Evolutionary conservation across 2,329 filamentous ascomycete species (phyloP).

Genomic region (Colletotrichum liriopes): DNA sequence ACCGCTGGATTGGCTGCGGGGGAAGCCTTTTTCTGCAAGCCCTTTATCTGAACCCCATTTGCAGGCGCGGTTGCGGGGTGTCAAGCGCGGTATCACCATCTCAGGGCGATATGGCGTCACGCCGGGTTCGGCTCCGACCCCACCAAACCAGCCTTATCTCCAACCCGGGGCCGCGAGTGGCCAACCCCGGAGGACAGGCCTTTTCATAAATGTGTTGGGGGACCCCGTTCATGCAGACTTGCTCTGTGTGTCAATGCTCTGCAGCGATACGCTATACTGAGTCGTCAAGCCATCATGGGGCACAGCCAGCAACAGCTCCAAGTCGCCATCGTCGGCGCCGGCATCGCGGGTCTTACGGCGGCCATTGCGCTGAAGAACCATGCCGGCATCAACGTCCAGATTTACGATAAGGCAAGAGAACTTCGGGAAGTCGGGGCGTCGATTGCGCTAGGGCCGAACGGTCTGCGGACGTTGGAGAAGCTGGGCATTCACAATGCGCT

Average conservation of each 20-base stretch:
- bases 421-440: constrained; percentile 64
- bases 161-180: constrained; percentile 12
- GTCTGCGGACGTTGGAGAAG: constrained; percentile 65
- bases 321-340: constrained; percentile 65
- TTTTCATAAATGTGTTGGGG: constrained; percentile 23
- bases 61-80: constrained; percentile 31
- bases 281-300: constrained; percentile 8
- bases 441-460: constrained; percentile 68
- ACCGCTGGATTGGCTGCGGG: constrained; percentile 20
- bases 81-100: constrained; percentile 37
- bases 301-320: constrained; percentile 47
- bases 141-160: constrained; percentile 31
- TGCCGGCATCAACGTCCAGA: constrained; percentile 59
- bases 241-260: not conserved
- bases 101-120: constrained; percentile 36
- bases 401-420: constrained; percentile 65
- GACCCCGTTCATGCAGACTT: not conserved
- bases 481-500: constrained; percentile 65
- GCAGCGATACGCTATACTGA: not conserved
- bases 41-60: constrained; percentile 10
- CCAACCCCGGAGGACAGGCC: not conserved
- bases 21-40: constrained; percentile 3
- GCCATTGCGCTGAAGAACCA: constrained; percentile 62
- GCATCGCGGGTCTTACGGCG: constrained; percentile 65
- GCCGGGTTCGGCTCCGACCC: constrained; percentile 41